Evolutionary conservation across 192 early-diverging fungal genomes (phyloP).

Genomic region (Coemansia sp.): DNA sequence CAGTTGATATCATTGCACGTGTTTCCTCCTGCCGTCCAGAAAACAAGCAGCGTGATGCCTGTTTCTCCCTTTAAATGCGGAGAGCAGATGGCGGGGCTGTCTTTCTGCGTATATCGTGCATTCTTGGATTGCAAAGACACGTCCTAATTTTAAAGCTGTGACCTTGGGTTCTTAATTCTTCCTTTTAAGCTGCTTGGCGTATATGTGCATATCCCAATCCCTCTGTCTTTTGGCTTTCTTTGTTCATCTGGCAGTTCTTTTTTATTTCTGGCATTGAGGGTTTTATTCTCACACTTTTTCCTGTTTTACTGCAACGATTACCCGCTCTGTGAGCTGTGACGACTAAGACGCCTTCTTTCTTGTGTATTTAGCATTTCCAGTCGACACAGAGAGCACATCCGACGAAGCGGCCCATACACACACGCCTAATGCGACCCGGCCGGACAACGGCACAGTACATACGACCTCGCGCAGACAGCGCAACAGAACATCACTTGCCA

Average conservation of each 20-base stretch:
- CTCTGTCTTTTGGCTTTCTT: neutral
- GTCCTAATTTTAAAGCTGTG: neutral
- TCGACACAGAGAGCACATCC: neutral
- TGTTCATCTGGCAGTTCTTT: conserved; percentile 4
- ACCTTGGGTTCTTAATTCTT: no score
- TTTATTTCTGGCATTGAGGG: neutral
- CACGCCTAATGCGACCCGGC: neutral
- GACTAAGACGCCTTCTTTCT: neutral
- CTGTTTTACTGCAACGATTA: conserved; percentile 1
- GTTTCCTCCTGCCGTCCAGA: neutral
- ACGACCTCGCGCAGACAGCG: neutral
- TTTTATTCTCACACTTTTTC: conserved; percentile 4
- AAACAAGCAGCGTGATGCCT: neutral
- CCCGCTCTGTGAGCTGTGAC: neutral
- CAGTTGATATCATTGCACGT: no score
- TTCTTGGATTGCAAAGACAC: neutral
- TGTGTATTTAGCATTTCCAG: neutral
- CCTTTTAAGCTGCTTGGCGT: neutral
- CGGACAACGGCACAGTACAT: neutral
- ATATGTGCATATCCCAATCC: neutral
- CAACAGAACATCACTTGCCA: conserved; percentile 5
- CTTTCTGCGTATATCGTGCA: neutral
- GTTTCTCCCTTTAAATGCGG: neutral
- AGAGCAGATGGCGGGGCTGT: neutral
- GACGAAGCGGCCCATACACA: neutral